phyloP scores from a whole-genome alignment of 139 green algal species.

The Pleodorina starrii region DNA sequence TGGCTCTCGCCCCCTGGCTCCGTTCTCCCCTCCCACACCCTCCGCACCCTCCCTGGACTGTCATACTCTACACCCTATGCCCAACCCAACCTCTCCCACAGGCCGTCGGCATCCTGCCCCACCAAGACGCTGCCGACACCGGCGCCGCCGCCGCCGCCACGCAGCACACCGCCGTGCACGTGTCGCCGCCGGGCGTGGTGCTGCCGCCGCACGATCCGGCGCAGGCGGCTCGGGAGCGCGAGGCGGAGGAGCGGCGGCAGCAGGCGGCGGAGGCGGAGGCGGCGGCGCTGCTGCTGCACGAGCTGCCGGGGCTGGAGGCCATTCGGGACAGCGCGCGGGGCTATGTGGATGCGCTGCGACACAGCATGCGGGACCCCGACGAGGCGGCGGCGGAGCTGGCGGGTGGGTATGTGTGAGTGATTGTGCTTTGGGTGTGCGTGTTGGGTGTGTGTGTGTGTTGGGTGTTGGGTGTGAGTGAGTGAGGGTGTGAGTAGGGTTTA shows the following conservation, averaged over 20 bases:
- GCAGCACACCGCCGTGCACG: constrained; percentile 16
- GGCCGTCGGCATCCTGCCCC: neutral
- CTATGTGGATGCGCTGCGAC: neutral
- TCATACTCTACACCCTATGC: neutral
- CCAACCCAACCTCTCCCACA: neutral
- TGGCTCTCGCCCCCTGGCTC: too few species aligned
- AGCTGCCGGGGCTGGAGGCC: constrained; percentile 9
- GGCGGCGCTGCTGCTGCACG: constrained; percentile 4
- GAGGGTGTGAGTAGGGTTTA: too few species aligned
- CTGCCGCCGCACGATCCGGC: constrained; percentile 36
- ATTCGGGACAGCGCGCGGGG: constrained; percentile 25
- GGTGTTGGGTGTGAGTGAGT: too few species aligned
- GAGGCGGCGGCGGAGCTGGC: constrained; percentile 48
- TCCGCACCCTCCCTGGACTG: too few species aligned
- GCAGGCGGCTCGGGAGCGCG: neutral
- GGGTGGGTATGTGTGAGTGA: constrained; percentile 9
- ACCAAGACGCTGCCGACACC: neutral
- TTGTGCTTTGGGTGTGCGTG: too few species aligned
- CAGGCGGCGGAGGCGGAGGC: constrained; percentile 2
- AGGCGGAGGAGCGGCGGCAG: neutral
- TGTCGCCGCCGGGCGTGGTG: neutral
- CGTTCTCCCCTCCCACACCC: too few species aligned
- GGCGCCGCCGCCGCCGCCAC: neutral
- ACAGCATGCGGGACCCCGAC: constrained; percentile 22
- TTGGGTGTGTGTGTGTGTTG: neutral